These are phyloP conservation scores for Diaporthe citrichinensis DNA, from an alignment of 2,329 filamentous ascomycete genomes.

Conservation along the genomic window DNA sequence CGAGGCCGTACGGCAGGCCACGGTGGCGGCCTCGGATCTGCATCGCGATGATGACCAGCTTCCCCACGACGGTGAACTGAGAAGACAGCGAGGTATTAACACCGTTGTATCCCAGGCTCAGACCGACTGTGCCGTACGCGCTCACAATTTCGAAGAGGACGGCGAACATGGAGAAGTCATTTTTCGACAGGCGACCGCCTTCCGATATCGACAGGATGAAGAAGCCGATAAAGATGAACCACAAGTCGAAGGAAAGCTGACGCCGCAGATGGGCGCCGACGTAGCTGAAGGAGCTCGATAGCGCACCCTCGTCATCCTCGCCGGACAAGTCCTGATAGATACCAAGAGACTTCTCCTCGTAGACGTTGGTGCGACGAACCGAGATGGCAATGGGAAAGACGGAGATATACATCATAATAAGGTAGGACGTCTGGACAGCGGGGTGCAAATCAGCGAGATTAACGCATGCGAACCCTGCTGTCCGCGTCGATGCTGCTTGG, in stretches of 20 bases:
- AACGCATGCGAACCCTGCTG: slow-evolving; percentile 89
- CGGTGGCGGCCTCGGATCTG: slow-evolving; percentile 78
- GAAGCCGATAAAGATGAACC: slow-evolving; percentile 94
- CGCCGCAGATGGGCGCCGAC: slow-evolving; percentile 91
- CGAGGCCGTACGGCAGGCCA: slow-evolving; percentile 76
- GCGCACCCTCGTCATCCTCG: slow-evolving; percentile 65
- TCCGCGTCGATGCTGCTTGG: slow-evolving; percentile 89
- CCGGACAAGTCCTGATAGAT: slow-evolving; percentile 65
- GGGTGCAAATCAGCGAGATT: slow-evolving; percentile 85
- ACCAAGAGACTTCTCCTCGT: slow-evolving; percentile 90
- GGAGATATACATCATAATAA: slow-evolving; percentile 99
- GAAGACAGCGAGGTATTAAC: slow-evolving; percentile 86
- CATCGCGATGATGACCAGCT: slow-evolving; percentile 78
- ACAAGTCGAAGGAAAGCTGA: slow-evolving; percentile 96
- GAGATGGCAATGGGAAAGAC: slow-evolving; percentile 97
- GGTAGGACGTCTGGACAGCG: slow-evolving; percentile 91
- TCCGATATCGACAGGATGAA: slow-evolving; percentile 95
- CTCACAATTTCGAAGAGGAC: slow-evolving; percentile 89
- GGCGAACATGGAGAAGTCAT: slow-evolving; percentile 76
- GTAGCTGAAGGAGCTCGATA: slow-evolving; percentile 79
- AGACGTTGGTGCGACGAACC: slow-evolving; percentile 93
- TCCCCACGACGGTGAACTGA: slow-evolving; percentile 82
- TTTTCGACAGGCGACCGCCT: slow-evolving; percentile 75
- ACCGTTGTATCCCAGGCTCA: slow-evolving; percentile 85
- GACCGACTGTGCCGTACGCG: slow-evolving; percentile 93